A percentile compares a stretch with the other conserved stretches of the same genome.
These are phyloP conservation scores for Crataegus laevigata DNA, from an alignment of 306 rosid species.

Conservation along the genomic window DNA sequence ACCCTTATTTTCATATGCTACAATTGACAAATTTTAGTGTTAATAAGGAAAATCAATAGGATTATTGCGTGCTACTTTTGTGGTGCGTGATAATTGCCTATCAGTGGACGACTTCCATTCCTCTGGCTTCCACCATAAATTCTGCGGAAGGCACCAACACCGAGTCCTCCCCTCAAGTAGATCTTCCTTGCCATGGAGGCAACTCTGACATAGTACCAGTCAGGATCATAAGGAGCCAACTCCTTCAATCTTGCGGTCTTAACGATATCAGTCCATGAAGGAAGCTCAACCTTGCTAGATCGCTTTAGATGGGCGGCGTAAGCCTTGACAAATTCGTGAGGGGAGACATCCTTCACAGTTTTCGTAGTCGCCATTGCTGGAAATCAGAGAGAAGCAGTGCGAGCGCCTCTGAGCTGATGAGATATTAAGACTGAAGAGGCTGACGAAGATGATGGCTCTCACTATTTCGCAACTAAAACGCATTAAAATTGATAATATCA, in stretches of 20 bases:
- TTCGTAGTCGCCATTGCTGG: slow-evolving; percentile 38
- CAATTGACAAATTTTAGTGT: too few species aligned
- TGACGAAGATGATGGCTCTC: not conserved
- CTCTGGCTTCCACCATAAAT: slow-evolving; percentile 56
- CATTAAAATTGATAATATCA: too few species aligned
- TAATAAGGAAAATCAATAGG: too few species aligned
- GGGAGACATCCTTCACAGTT: slow-evolving; percentile 49
- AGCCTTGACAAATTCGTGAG: slow-evolving; percentile 50
- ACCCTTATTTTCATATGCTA: too few species aligned
- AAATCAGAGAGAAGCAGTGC: not conserved
- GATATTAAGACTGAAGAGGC: not conserved
- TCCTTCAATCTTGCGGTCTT: slow-evolving; percentile 52
- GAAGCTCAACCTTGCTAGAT: slow-evolving; percentile 48
- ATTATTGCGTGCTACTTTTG: too few species aligned
- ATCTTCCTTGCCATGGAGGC: slow-evolving; percentile 62
- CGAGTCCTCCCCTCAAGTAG: slow-evolving; percentile 57
- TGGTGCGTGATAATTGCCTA: too few species aligned
- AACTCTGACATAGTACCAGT: slow-evolving; percentile 49
- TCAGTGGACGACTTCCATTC: slow-evolving; percentile 60
- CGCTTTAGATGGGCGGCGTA: slow-evolving; percentile 48
- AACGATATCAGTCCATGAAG: slow-evolving; percentile 49
- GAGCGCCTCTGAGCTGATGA: not conserved
- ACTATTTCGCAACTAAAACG: too few species aligned
- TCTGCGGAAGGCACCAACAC: slow-evolving; percentile 49
- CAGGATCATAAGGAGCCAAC: slow-evolving; percentile 51